Conservation (phyloP, 805 yeast genomes). For the Ogataea thermomethanolica region DNA sequence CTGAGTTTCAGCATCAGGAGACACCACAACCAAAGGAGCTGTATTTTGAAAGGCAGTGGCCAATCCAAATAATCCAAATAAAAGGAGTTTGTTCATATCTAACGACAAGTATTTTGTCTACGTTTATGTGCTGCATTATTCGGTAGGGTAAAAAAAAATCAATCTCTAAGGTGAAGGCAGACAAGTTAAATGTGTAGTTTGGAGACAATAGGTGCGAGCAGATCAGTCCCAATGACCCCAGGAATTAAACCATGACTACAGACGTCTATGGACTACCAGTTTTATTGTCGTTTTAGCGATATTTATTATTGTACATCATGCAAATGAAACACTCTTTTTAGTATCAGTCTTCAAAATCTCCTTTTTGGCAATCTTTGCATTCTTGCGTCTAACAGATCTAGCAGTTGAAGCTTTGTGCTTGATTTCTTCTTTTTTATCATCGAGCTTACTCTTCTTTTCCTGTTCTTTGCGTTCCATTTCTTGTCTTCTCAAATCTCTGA, state of each 20-base stretch:
- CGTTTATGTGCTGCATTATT: constrained; percentile 9
- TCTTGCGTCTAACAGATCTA: constrained; percentile 64
- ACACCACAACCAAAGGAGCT: constrained; percentile 30
- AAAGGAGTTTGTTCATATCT: constrained; percentile 6
- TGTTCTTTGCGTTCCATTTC: constrained; percentile 85
- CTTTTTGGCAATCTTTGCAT: constrained; percentile 32
- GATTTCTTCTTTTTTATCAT: constrained; percentile 73
- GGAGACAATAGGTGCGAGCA: constrained; percentile 7
- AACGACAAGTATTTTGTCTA: constrained; percentile 8
- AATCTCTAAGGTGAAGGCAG: constrained; percentile 1
- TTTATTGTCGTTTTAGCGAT: neutral
- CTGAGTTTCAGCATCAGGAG: constrained; percentile 5
- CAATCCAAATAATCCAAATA: constrained; percentile 7
- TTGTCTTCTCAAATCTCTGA: constrained; percentile 79
- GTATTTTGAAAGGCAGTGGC: constrained; percentile 30
- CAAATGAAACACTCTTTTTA: constrained; percentile 49
- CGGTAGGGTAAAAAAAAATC: constrained; percentile 7
- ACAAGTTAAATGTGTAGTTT: neutral
- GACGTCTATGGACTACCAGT: constrained; percentile 13
- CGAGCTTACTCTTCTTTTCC: constrained; percentile 63
- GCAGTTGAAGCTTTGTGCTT: constrained; percentile 70
- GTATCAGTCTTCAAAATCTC: constrained; percentile 22
- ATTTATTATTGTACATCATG: constrained; percentile 25
- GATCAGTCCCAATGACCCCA: constrained; percentile 8
- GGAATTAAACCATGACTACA: constrained; percentile 17